phyloP scores from a whole-genome alignment of 306 rosid genomes.

The Mucuna pruriens region DNA sequence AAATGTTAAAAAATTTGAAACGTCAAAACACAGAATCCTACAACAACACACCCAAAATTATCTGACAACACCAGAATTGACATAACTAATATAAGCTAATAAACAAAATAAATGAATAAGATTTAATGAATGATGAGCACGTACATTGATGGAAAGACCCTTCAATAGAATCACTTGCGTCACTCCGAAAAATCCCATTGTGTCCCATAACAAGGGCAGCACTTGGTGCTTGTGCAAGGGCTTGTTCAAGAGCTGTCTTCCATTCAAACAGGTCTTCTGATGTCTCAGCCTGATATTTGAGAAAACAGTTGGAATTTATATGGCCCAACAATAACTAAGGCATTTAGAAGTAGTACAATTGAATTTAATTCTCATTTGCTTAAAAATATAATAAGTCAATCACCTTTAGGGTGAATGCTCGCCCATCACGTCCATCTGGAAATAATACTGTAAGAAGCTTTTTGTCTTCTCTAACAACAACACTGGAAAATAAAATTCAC shows the following conservation, averaged over 20 bases:
- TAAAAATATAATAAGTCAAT: conserved; percentile 32
- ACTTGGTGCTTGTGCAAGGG: conserved; percentile 98
- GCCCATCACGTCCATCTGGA: conserved; percentile 99
- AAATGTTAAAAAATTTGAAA: background rate
- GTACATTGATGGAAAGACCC: conserved; percentile 95
- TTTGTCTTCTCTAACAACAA: conserved; percentile 99
- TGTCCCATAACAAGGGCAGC: conserved; percentile 99
- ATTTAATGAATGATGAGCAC: conserved; percentile 41
- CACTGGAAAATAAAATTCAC: conserved; percentile 63
- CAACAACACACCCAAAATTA: conserved; percentile 2
- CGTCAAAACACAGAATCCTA: background rate
- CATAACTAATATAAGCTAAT: conserved; percentile 21
- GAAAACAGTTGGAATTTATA: conserved; percentile 6
- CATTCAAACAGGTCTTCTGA: conserved; percentile 94
- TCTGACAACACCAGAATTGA: conserved; percentile 1
- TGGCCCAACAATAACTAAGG: background rate
- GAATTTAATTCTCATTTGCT: background rate
- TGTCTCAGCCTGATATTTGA: conserved; percentile 82
- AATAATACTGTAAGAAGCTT: conserved; percentile 93
- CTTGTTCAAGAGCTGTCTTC: conserved; percentile 97
- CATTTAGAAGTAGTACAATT: conserved; percentile 15
- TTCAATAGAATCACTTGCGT: conserved; percentile 80
- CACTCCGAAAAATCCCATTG: conserved; percentile 90
- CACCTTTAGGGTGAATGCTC: conserved; percentile 99
- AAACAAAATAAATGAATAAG: conserved; percentile 33